Base-by-base conservation (phyloP, 2,329 filamentous ascomycete genomes). In the Calonectria honghensis region DNA sequence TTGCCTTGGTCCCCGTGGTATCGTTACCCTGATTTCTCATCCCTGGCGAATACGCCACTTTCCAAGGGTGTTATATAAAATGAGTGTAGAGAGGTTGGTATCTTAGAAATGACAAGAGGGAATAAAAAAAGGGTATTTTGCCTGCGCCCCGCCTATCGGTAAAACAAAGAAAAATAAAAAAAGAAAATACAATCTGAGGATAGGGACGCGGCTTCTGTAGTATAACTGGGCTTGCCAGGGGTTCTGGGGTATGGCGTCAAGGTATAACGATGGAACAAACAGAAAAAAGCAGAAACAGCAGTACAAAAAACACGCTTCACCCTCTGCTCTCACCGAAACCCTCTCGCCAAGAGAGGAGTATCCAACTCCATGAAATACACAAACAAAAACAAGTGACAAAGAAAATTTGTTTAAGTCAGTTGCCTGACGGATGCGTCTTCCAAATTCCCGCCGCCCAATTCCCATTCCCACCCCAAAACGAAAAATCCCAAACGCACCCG, bases 401-500 rank as follows among this genome's bases (percentile, higher is more conserved):
- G 73, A 72, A 54, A 48, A 70, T 59, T 68, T 39, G 35, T 31
- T 31, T 31, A 52, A 73, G 77, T 81, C 75, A 74, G 80, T 81
- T 70, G 80, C 80, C 80, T 75, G 76, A 81, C 77, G 73, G 72
- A 81, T 81, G 80, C 75, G 80, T 81, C 79, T 81, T 80, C 72
- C 78, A 76, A 76, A 68, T 69, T 75, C 72, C 78, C 78, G 75
- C 79, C 76, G 69, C 65, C 78, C 73, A 74, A 73, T 73, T 72
- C 76, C 66, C 29, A 64, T 68, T 69, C 73, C 68, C 45, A 73
- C 67, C 59, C 72, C 68, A 65, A 77, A 78, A 77, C 57, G 67
- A 63, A 63, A 70, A 70, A 70, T 59, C 72, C 64, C 72, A 74
- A 74, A 75, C 76, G 68, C 65, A 72, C 73, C 76, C 75, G 54